Conservation (phyloP, 352 stramenopile genomes). For the Thalassiosira mediterranea region DNA sequence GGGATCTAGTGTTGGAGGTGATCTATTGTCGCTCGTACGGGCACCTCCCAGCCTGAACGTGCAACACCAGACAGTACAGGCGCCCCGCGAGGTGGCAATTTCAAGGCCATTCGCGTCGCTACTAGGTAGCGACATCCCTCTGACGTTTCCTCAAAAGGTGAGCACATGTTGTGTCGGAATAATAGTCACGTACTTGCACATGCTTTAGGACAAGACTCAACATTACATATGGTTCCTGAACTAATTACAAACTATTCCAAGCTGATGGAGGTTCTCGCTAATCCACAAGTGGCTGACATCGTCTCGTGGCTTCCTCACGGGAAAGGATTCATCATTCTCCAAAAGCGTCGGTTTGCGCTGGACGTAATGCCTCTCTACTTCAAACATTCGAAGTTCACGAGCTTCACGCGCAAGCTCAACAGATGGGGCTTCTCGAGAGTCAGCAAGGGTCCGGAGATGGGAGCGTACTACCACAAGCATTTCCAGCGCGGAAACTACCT, state of each 20-base stretch:
- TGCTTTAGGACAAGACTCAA: too few species aligned
- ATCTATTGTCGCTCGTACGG: too few species aligned
- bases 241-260: too few species aligned
- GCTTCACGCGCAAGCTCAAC: constrained; percentile 7
- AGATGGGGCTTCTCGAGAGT: not conserved
- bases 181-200: too few species aligned
- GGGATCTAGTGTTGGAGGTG: too few species aligned
- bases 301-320: constrained; percentile 35
- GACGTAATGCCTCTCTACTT: constrained; percentile 24
- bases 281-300: constrained; percentile 9
- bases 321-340: constrained; percentile 25
- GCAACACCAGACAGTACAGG: too few species aligned
- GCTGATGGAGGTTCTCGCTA: constrained; percentile 2
- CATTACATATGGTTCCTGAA: too few species aligned
- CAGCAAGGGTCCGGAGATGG: constrained; percentile 1
- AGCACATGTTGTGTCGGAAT: not conserved
- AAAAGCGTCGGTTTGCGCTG: constrained; percentile 21
- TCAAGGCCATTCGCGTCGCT: not conserved
- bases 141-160: not conserved
- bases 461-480: constrained; percentile 9
- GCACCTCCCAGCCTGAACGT: too few species aligned
- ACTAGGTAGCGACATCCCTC: not conserved
- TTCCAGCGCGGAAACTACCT: constrained; percentile 28
- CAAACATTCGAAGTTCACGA: constrained; percentile 3
- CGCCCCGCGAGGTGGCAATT: not conserved